phyloP scores from a whole-genome alignment of 2,329 filamentous ascomycete species.

The Rutstroemia sp. region DNA sequence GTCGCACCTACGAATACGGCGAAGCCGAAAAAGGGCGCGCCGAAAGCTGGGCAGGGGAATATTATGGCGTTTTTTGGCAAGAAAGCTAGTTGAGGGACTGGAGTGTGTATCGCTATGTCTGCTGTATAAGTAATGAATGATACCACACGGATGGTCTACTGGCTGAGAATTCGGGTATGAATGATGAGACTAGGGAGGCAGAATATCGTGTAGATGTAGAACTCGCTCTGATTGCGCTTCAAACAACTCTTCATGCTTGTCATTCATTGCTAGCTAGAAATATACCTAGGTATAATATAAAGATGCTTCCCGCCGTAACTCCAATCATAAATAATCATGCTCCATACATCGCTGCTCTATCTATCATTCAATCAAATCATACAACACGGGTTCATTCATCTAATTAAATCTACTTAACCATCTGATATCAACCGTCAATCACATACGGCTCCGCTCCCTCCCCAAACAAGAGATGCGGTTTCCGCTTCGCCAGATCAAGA shows the following conservation, averaged over 20 bases:
- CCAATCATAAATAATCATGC: not conserved
- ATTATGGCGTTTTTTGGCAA: constrained; percentile 93
- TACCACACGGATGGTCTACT: no score
- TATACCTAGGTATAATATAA: not conserved
- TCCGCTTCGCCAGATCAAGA: constrained; percentile 78
- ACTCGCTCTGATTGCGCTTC: no score
- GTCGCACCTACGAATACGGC: constrained; percentile 30
- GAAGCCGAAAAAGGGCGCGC: constrained; percentile 45
- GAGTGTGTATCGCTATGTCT: not conserved
- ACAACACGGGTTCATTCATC: not conserved
- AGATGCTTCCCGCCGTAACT: not conserved
- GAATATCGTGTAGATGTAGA: no score
- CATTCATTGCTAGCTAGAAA: not conserved
- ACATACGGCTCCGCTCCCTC: constrained; percentile 51
- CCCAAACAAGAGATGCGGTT: constrained; percentile 80
- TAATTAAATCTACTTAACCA: not conserved
- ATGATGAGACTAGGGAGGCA: no score
- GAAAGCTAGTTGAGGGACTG: constrained; percentile 38
- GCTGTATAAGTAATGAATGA: not conserved
- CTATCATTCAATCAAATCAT: not conserved
- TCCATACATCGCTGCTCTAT: not conserved
- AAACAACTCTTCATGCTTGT: not conserved
- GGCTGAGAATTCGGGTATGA: no score
- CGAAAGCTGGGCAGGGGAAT: constrained; percentile 61
- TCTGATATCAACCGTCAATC: constrained; percentile 20